These are phyloP conservation scores for Kwoniella shivajii DNA, from an alignment of 1,284 basidiomycete genomes.

Conservation along the genomic window DNA sequence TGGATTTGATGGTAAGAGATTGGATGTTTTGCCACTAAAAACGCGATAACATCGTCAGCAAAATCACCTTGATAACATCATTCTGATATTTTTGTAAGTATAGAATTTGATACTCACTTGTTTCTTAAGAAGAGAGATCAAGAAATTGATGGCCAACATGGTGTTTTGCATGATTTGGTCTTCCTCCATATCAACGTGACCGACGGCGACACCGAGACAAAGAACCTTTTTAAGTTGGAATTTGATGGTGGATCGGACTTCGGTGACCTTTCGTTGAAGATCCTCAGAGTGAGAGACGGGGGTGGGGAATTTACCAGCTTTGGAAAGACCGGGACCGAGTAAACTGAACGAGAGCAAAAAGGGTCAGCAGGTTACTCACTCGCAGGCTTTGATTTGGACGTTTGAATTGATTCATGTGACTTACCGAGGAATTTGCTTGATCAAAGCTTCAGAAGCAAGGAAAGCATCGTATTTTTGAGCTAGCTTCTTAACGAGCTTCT, in stretches of 20 bases:
- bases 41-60: too few species aligned
- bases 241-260: conserved; percentile 98
- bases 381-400: neutral
- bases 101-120: conserved; percentile 55
- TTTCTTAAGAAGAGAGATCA: conserved; percentile 99
- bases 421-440: conserved; percentile 94
- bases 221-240: conserved; percentile 99
- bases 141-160: conserved; percentile 99
- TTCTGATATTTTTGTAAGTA: too few species aligned
- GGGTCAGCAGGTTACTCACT: neutral
- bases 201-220: conserved; percentile 97
- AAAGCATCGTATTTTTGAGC: conserved; percentile 99
- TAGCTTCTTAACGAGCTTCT: conserved; percentile 99
- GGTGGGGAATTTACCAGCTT: conserved; percentile 99
- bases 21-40: conserved; percentile 99
- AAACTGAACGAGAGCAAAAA: too few species aligned
- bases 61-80: conserved; percentile 12
- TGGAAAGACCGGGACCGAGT: conserved; percentile 98
- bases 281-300: conserved; percentile 93
- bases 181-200: conserved; percentile 96
- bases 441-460: conserved; percentile 94
- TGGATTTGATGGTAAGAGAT: conserved; percentile 97
- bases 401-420: too few species aligned
- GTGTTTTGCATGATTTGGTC: conserved; percentile 96
- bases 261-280: conserved; percentile 85